These are phyloP conservation scores for Yarrowia osloensis DNA, from an alignment of 805 yeast species.

Conservation along the genomic window DNA sequence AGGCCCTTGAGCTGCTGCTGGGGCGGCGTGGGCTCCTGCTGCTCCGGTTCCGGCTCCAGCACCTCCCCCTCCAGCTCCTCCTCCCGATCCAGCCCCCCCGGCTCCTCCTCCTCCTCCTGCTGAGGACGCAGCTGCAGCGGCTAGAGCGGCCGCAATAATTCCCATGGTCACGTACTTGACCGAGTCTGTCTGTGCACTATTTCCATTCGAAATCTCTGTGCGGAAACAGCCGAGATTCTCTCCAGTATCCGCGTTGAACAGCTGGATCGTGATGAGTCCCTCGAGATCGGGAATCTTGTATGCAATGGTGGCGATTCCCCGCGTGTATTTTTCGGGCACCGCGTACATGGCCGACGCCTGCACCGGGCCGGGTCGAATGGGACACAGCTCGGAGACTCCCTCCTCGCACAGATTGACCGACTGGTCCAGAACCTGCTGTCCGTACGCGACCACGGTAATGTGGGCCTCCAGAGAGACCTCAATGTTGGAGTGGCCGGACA, in stretches of 20 bases:
- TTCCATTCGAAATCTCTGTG: constrained; percentile 42
- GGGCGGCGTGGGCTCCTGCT: constrained; percentile 10
- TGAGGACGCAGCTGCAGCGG: constrained; percentile 31
- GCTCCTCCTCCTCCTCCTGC: constrained; percentile 32
- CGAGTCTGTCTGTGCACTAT: constrained; percentile 37
- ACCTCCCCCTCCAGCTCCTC: constrained; percentile 1
- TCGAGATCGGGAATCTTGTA: constrained; percentile 44
- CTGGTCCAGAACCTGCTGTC: constrained; percentile 37
- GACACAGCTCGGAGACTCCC: constrained; percentile 41
- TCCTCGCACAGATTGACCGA: constrained; percentile 41
- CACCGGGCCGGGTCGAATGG: constrained; percentile 38
- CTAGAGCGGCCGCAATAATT: constrained; percentile 40
- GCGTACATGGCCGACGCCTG: constrained; percentile 38
- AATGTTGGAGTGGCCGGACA: constrained; percentile 25
- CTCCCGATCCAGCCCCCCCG: constrained; percentile 19
- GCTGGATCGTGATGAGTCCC: constrained; percentile 38
- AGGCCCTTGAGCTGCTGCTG: constrained; percentile 24
- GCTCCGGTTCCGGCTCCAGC: background rate
- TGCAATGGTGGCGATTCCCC: constrained; percentile 40
- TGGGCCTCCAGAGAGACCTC: constrained; percentile 30
- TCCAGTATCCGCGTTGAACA: constrained; percentile 34
- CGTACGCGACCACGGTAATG: constrained; percentile 39
- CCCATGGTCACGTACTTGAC: constrained; percentile 40
- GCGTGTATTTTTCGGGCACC: constrained; percentile 39
- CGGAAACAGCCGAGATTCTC: constrained; percentile 38